Percentiles rank a stretch among this genome's conserved stretches.
Conservation (phyloP, 2,329 filamentous ascomycete genomes). For the Amesomyces nigricolor region DNA sequence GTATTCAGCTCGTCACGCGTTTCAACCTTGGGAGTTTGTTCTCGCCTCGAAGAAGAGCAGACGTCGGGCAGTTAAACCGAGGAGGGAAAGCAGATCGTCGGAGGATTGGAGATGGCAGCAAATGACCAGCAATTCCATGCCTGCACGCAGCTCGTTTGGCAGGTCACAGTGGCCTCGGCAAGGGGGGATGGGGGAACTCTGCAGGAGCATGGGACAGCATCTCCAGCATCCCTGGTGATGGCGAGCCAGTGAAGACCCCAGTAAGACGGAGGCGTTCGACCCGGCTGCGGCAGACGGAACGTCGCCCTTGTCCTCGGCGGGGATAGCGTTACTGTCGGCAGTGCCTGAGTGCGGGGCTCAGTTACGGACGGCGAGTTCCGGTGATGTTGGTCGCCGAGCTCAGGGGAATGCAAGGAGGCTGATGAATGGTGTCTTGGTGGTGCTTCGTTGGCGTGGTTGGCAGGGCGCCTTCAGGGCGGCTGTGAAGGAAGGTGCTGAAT, state of each 20-base stretch:
- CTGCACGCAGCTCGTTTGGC: neutral
- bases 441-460: too few species aligned
- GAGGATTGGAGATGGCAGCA: constrained; percentile 14
- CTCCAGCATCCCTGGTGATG: neutral
- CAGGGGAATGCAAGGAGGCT: too few species aligned
- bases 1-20: constrained; percentile 14
- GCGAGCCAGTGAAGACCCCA: neutral
- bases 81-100: constrained; percentile 28
- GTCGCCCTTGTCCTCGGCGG: neutral
- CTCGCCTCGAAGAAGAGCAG: neutral
- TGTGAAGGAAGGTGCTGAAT: too few species aligned
- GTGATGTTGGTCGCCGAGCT: too few species aligned
- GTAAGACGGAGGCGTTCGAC: neutral
- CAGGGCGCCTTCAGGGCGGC: too few species aligned
- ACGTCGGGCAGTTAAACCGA: constrained; percentile 20
- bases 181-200: neutral
- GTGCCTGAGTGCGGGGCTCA: neutral
- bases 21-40: constrained; percentile 7
- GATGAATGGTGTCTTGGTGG: too few species aligned
- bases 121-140: constrained; percentile 14
- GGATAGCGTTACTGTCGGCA: neutral
- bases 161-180: constrained; percentile 15
- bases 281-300: neutral
- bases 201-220: neutral
- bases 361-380: neutral